Conservation (phyloP, 2,329 filamentous ascomycete genomes). For the Bretziella fagacearum region DNA sequence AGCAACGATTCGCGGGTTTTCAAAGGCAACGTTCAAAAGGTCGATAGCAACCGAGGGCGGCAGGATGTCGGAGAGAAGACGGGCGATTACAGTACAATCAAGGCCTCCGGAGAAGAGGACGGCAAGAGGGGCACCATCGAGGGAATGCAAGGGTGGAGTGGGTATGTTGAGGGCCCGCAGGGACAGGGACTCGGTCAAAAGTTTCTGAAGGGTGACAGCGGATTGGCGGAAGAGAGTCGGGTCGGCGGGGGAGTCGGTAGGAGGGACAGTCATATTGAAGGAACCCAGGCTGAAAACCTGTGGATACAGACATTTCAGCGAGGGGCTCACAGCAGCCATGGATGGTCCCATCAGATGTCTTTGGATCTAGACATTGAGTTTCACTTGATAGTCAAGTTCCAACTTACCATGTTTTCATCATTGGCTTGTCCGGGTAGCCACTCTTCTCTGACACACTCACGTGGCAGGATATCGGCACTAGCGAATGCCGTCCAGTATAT, state of each 20-base stretch:
- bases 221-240: background rate
- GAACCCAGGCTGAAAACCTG: constrained; percentile 37
- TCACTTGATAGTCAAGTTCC: background rate
- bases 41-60: constrained; percentile 56
- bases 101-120: constrained; percentile 88
- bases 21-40: constrained; percentile 88
- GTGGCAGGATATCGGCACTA: no score
- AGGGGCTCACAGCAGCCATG: no score
- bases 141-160: background rate
- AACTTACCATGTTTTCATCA: constrained; percentile 10
- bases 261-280: constrained; percentile 33
- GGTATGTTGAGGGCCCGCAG: constrained; percentile 45
- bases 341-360: no score
- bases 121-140: constrained; percentile 40
- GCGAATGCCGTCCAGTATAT: constrained; percentile 53
- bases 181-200: constrained; percentile 29
- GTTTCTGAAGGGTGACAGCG: background rate
- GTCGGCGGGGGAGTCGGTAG: constrained; percentile 13
- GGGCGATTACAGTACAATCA: constrained; percentile 77
- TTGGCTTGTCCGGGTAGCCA: constrained; percentile 5
- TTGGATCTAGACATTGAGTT: background rate
- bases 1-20: constrained; percentile 64
- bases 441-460: constrained; percentile 9
- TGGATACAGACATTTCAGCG: constrained; percentile 15
- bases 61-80: constrained; percentile 61